Conservation (phyloP, 768 basidiomycete genomes). For the Hygrophorus russula region DNA sequence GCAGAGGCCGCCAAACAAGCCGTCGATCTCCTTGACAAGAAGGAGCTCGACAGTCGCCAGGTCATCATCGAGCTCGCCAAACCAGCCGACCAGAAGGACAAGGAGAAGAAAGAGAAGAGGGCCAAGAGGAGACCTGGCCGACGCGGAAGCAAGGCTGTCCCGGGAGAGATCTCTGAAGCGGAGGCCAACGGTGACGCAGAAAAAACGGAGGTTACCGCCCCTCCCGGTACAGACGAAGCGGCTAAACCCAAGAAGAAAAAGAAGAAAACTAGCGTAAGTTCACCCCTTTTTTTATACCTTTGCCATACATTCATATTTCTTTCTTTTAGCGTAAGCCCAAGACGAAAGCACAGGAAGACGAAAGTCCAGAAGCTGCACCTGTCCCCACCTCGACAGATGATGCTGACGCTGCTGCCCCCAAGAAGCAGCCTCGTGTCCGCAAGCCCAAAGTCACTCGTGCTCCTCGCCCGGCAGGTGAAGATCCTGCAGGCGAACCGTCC, state of each 20-base stretch:
- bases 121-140: conserved; percentile 75
- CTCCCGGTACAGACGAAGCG: conserved; percentile 50
- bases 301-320: conserved; percentile 14
- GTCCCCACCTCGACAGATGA: conserved; percentile 24
- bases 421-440: conserved; percentile 42
- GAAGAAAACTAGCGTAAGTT: conserved; percentile 58
- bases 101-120: conserved; percentile 69
- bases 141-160: conserved; percentile 78
- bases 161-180: conserved; percentile 83
- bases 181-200: conserved; percentile 74
- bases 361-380: conserved; percentile 18
- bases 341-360: conserved; percentile 27
- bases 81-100: conserved; percentile 80
- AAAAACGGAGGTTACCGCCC: conserved; percentile 40
- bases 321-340: conserved; percentile 47
- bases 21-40: conserved; percentile 75
- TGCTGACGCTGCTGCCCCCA: conserved; percentile 22
- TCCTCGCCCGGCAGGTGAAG: conserved; percentile 66
- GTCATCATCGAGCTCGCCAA: conserved; percentile 92
- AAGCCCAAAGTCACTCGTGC: conserved; percentile 48
- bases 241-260: conserved; percentile 82
- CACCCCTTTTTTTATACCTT: conserved; percentile 4
- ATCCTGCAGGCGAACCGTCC: conserved; percentile 80
- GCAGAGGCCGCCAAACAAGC: conserved; percentile 80
- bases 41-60: conserved; percentile 80